Conservation (phyloP, 2,329 filamentous ascomycete species). For the Fusarium sp. region DNA sequence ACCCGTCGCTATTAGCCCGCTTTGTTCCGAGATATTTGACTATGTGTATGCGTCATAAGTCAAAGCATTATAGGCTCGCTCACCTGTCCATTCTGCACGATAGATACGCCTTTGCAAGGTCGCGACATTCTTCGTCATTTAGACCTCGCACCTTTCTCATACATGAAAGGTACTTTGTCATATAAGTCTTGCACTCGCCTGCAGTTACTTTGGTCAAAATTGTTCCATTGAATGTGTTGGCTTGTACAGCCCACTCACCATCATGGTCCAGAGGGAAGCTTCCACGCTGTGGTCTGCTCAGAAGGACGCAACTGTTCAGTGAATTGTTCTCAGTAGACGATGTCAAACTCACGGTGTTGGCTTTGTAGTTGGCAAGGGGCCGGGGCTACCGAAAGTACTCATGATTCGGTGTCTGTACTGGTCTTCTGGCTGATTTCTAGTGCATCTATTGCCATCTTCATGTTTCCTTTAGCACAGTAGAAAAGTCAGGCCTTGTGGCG, state of each 20-base stretch:
- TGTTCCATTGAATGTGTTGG: not conserved
- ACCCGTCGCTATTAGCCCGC: constrained; percentile 25
- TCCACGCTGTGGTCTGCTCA: constrained; percentile 79
- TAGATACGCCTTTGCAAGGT: constrained; percentile 87
- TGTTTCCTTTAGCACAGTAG: constrained; percentile 1
- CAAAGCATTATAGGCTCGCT: constrained; percentile 50
- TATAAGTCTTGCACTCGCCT: constrained; percentile 94
- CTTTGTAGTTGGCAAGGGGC: constrained; percentile 70
- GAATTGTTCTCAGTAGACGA: not conserved
- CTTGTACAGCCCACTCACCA: constrained; percentile 50
- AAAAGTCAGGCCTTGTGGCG: constrained; percentile 34
- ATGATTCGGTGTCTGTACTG: constrained; percentile 46
- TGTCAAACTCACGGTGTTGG: constrained; percentile 69
- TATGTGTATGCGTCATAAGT: constrained; percentile 17
- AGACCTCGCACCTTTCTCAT: constrained; percentile 84
- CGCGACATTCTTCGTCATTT: constrained; percentile 86
- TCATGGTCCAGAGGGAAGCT: constrained; percentile 95
- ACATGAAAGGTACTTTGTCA: constrained; percentile 84
- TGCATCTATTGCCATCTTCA: constrained; percentile 10
- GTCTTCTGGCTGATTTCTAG: constrained; percentile 13
- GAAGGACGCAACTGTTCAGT: constrained; percentile 14
- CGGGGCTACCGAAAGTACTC: constrained; percentile 75
- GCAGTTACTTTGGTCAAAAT: constrained; percentile 12
- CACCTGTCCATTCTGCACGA: constrained; percentile 94
- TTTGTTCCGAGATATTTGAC: constrained; percentile 20